phyloP scores from a whole-genome alignment of 2,329 filamentous ascomycete genomes.

The Diaporthe citri region DNA sequence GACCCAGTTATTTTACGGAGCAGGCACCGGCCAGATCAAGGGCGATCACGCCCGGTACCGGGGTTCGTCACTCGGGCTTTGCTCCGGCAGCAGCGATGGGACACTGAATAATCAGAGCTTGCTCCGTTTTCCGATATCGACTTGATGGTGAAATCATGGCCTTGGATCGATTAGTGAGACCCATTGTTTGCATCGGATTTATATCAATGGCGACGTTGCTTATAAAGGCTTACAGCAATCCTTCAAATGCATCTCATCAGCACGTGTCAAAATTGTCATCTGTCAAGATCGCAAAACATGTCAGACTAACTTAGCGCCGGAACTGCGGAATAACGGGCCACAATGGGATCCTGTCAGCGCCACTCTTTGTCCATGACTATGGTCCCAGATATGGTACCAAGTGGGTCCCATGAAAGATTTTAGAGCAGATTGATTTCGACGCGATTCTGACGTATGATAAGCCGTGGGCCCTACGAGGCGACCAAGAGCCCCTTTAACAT shows the following conservation, averaged over 20 bases:
- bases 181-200: background rate
- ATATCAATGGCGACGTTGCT: background rate
- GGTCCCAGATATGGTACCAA: slow-evolving; percentile 2
- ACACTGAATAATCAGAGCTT: background rate
- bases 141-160: background rate
- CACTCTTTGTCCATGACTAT: slow-evolving; percentile 1
- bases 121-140: slow-evolving; percentile 5
- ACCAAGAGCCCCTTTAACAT: background rate
- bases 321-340: slow-evolving; percentile 23
- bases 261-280: background rate
- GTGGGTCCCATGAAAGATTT: slow-evolving; percentile 6
- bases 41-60: background rate
- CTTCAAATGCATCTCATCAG: background rate
- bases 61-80: slow-evolving; percentile 18
- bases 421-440: slow-evolving; percentile 6
- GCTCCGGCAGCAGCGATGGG: background rate
- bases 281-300: background rate
- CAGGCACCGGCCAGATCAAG: background rate
- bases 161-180: background rate
- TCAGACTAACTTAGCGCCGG: slow-evolving; percentile 13
- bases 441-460: slow-evolving; percentile 12
- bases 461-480: background rate
- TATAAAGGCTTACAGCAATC: background rate
- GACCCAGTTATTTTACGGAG: background rate
- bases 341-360: background rate